phyloP scores from a whole-genome alignment of 2,329 filamentous ascomycete species.

The Ophiocordyceps camponoti-floridani region DNA sequence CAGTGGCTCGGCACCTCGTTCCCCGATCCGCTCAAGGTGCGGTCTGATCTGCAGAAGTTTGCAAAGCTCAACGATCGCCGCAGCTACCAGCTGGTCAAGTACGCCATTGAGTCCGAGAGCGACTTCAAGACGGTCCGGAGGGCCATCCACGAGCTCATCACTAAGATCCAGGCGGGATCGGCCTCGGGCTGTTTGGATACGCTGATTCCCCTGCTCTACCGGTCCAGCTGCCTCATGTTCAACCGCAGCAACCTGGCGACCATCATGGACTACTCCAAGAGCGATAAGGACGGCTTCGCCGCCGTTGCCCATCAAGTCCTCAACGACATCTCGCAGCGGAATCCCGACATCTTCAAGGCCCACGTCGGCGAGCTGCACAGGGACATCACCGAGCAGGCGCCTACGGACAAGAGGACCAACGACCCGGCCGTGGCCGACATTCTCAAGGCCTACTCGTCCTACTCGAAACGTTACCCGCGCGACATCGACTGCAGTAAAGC shows the following conservation, averaged over 20 bases:
- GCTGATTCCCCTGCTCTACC: conserved; percentile 65
- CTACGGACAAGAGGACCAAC: conserved; percentile 47
- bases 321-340: conserved; percentile 77
- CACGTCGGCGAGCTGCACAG: conserved; percentile 86
- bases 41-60: conserved; percentile 71
- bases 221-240: conserved; percentile 69
- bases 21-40: conserved; percentile 55
- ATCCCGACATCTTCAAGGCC: conserved; percentile 80
- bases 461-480: conserved; percentile 67
- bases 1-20: conserved; percentile 57
- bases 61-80: conserved; percentile 81
- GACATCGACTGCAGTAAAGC: conserved; percentile 70
- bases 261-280: conserved; percentile 76
- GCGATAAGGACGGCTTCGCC: conserved; percentile 62
- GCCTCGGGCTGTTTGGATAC: conserved; percentile 57
- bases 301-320: conserved; percentile 72
- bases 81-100: conserved; percentile 75
- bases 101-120: conserved; percentile 65
- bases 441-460: conserved; percentile 83
- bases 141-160: conserved; percentile 77
- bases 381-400: conserved; percentile 65
- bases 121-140: conserved; percentile 86
- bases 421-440: conserved; percentile 69
- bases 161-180: conserved; percentile 54
- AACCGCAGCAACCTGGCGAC: conserved; percentile 86